A percentile compares a stretch with the other conserved stretches of the same genome.
Evolutionary conservation across 2,329 filamentous ascomycete species (phyloP).

Genomic region (Sporothrix phasma): DNA sequence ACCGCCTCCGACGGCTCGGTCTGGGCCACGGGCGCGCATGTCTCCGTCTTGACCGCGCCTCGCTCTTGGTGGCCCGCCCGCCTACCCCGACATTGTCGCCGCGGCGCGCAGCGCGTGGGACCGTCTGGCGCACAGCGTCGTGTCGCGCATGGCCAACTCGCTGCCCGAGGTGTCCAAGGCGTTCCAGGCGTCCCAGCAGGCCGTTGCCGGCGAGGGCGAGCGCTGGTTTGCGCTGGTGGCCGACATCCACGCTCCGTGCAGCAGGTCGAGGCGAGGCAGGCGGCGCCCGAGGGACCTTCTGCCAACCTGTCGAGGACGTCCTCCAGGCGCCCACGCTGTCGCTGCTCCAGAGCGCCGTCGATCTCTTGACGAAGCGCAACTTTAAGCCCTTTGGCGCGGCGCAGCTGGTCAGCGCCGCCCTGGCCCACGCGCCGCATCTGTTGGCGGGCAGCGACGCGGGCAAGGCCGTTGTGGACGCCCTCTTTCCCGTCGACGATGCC

Average conservation of each 20-base stretch:
- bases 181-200: slow-evolving; percentile 60
- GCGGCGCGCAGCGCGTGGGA: slow-evolving; percentile 52
- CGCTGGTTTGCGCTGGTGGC: slow-evolving; percentile 56
- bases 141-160: slow-evolving; percentile 59
- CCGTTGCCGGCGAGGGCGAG: slow-evolving; percentile 53
- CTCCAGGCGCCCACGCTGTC: slow-evolving; percentile 23
- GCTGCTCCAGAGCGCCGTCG: slow-evolving; percentile 27
- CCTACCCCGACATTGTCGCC: slow-evolving; percentile 33
- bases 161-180: slow-evolving; percentile 74
- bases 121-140: slow-evolving; percentile 49
- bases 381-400: slow-evolving; percentile 50
- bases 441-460: slow-evolving; percentile 26
- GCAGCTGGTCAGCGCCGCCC: slow-evolving; percentile 33
- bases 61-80: slow-evolving; percentile 34
- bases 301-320: slow-evolving; percentile 18
- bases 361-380: slow-evolving; percentile 40
- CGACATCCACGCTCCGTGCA: slow-evolving; percentile 28
- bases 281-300: slow-evolving; percentile 10
- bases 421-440: slow-evolving; percentile 33
- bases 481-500: slow-evolving; percentile 41
- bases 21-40: slow-evolving; percentile 28
- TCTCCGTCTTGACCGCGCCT: slow-evolving; percentile 38
- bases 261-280: slow-evolving; percentile 4
- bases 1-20: slow-evolving; percentile 26
- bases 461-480: slow-evolving; percentile 30